Base-by-base conservation (phyloP, 106 monocot species). In the Gastrodia elata region DNA sequence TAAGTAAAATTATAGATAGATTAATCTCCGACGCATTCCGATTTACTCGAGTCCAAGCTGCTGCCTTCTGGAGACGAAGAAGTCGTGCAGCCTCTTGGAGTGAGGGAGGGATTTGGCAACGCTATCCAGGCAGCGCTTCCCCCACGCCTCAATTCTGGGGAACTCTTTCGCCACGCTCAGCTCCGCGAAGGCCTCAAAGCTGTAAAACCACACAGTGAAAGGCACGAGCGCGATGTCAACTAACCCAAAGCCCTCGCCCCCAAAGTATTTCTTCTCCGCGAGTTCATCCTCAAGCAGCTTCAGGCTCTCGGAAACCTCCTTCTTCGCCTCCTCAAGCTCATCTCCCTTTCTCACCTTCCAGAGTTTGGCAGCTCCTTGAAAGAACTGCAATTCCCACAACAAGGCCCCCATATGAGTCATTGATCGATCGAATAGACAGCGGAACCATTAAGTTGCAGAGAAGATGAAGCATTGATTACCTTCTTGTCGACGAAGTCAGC, bases 401-500 rank as follows among this genome's bases (percentile, higher is more conserved):
- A n/a, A n/a, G n/a, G 5, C 52, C 18, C 52, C n/a, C 22, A 2
- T n/a, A n/a, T n/a, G 6, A 61, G 11, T 2, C 26, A 28, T 32
- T 61, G 61, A 8, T 9, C 30, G 3, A 32, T 10, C 13, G 30
- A 33, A 61, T 4, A 32, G 61, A n/a, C n/a, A n/a, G n/a, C n/a
- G n/a, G n/a, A n/a, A n/a, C n/a, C n/a, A n/a, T n/a, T n/a, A n/a
- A n/a, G n/a, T n/a, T n/a, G n/a, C 2, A 7, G 24, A 15, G 55
- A 56, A 7, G n/a, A 56, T 15, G 10, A 2, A 39, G 8, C 11
- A n/a, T 9, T 25, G 28, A 59, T 28, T 61, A 80, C 76, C 73
- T 80, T 80, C 46, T 80, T 65, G 65, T 81, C 81, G 8, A 82
- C 13, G 65, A 68, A 82, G 34, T 78, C 79, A 15, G 77, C 76